Evolutionary conservation across 2,329 filamentous ascomycete species (phyloP).

Genomic region (Epichloe typhina): DNA sequence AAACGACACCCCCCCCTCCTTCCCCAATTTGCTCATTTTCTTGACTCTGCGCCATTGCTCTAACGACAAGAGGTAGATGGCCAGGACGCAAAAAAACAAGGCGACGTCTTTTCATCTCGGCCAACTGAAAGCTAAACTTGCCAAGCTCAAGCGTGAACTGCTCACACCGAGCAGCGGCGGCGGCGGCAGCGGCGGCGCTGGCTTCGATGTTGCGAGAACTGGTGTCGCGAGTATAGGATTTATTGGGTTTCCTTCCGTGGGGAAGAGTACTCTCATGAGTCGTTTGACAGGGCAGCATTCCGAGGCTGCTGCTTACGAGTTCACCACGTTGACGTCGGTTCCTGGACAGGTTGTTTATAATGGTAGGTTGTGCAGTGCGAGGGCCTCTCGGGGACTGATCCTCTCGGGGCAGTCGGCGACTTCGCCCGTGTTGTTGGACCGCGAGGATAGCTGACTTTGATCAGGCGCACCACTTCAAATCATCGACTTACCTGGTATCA

Average conservation of each 20-base stretch:
- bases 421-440: not conserved
- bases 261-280: constrained; percentile 97
- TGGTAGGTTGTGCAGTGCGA: constrained; percentile 30
- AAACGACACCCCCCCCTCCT: no score
- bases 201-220: constrained; percentile 95
- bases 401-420: no score
- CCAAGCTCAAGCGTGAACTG: constrained; percentile 92
- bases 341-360: constrained; percentile 95
- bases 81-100: constrained; percentile 89
- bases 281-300: constrained; percentile 90
- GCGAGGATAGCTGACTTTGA: not conserved
- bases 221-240: constrained; percentile 96
- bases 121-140: constrained; percentile 95
- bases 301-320: constrained; percentile 94
- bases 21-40: no score
- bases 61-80: constrained; percentile 49
- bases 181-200: constrained; percentile 71
- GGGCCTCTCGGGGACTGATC: no score
- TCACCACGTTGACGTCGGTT: constrained; percentile 94
- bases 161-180: constrained; percentile 66
- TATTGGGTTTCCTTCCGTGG: constrained; percentile 95
- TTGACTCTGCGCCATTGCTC: not conserved
- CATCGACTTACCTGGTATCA: constrained; percentile 96
- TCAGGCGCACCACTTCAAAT: constrained; percentile 86
- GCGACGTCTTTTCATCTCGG: constrained; percentile 86